Percentiles rank a stretch among this genome's conserved stretches.
Evolutionary conservation across 768 basidiomycete genomes (phyloP).

Genomic region (Asterophora parasitica): DNA sequence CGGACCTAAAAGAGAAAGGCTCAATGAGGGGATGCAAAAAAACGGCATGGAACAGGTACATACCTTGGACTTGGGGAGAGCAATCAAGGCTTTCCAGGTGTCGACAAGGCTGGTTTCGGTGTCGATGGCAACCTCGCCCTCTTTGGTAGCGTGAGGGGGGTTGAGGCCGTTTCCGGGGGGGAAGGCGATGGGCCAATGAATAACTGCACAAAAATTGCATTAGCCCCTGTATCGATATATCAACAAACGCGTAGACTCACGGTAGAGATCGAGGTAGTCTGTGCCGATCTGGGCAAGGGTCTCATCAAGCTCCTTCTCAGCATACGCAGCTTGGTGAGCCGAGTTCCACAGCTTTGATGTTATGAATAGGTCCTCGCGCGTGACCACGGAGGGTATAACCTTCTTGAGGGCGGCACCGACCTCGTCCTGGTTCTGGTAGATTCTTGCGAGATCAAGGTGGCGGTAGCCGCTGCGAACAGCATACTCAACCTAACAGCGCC

Average conservation of each 20-base stretch:
- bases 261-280: slow-evolving; percentile 78
- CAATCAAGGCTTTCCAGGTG: slow-evolving; percentile 80
- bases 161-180: slow-evolving; percentile 47
- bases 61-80: slow-evolving; percentile 68
- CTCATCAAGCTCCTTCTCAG: slow-evolving; percentile 72
- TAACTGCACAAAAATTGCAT: slow-evolving; percentile 35
- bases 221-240: neutral
- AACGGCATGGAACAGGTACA: neutral
- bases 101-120: slow-evolving; percentile 58
- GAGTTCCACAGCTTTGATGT: slow-evolving; percentile 84
- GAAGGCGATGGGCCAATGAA: slow-evolving; percentile 82
- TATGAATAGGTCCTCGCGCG: slow-evolving; percentile 77
- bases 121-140: slow-evolving; percentile 52
- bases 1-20: slow-evolving; percentile 39
- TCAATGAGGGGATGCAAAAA: neutral
- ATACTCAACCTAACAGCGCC: slow-evolving; percentile 52
- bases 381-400: slow-evolving; percentile 71
- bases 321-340: slow-evolving; percentile 58
- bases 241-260: slow-evolving; percentile 31
- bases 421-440: slow-evolving; percentile 78
- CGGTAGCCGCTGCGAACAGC: slow-evolving; percentile 76
- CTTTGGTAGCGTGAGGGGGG: slow-evolving; percentile 45
- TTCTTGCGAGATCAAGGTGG: slow-evolving; percentile 80
- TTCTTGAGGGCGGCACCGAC: slow-evolving; percentile 72
- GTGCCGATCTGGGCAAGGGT: slow-evolving; percentile 69